A percentile compares a stretch with the other conserved stretches of the same genome.
Conservation (phyloP, 371 early-diverging fungal species). For the Batkoa obscura region DNA sequence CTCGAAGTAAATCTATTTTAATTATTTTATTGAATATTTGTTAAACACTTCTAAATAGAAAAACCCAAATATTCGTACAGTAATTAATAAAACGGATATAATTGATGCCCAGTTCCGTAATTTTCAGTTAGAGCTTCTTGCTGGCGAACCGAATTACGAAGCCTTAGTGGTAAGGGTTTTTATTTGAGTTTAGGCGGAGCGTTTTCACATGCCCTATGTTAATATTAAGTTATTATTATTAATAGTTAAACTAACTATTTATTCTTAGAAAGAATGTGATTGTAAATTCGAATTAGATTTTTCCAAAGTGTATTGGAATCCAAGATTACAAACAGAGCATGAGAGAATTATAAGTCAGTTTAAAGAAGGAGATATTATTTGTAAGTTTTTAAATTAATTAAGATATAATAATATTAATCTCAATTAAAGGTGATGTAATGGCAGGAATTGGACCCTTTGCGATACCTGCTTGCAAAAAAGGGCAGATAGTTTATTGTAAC, state of each 20-base stretch:
- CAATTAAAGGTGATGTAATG: constrained; percentile 67
- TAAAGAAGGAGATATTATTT: constrained; percentile 49
- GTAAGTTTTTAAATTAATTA: constrained; percentile 15
- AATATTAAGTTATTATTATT: neutral
- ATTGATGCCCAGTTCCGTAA: constrained; percentile 92
- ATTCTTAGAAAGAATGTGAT: constrained; percentile 60
- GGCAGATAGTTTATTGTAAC: constrained; percentile 84
- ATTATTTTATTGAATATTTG: neutral
- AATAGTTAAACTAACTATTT: neutral
- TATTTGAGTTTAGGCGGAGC: too few species aligned
- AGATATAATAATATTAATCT: too few species aligned
- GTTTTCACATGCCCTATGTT: too few species aligned
- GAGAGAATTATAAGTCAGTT: constrained; percentile 70
- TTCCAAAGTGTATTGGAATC: constrained; percentile 98
- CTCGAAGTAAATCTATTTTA: constrained; percentile 45
- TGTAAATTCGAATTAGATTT: constrained; percentile 90
- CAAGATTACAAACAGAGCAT: constrained; percentile 90
- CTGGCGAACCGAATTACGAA: too few species aligned
- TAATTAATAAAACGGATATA: constrained; percentile 89
- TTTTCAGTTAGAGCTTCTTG: constrained; percentile 92
- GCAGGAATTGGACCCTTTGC: constrained; percentile 98
- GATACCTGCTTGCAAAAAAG: constrained; percentile 77
- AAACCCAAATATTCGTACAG: constrained; percentile 69
- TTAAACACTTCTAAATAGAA: constrained; percentile 28
- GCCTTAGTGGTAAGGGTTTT: too few species aligned